A percentile compares a stretch with the other conserved stretches of the same genome.
Evolutionary conservation across 495 filamentous ascomycete species (phyloP).

Genomic region (Halenospora varia): DNA sequence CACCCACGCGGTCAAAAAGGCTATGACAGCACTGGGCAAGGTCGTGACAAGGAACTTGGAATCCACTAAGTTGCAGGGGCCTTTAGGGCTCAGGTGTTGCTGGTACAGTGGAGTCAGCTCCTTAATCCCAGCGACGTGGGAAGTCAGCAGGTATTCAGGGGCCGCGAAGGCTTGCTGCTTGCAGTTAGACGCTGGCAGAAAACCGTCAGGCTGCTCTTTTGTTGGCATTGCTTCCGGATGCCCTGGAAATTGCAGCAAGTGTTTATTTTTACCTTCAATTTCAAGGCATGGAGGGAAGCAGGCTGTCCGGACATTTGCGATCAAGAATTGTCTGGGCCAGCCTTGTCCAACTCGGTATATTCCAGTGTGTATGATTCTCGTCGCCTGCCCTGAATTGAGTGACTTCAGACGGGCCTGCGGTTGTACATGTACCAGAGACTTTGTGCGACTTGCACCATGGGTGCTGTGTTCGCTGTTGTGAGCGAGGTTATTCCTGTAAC

Average conservation of each 20-base stretch:
- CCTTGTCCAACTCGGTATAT: not conserved
- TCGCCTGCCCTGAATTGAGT: not conserved
- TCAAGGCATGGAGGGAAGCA: not conserved
- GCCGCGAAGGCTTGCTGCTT: not conserved
- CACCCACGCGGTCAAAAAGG: not conserved
- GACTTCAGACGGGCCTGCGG: not conserved
- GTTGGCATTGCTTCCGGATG: not conserved
- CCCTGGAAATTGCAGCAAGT: not conserved
- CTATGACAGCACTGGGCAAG: not conserved
- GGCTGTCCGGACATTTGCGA: not conserved
- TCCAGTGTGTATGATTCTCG: not conserved
- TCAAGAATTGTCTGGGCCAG: not conserved
- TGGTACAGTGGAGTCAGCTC: not conserved
- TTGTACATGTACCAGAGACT: no score
- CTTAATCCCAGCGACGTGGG: not conserved
- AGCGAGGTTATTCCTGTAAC: not conserved
- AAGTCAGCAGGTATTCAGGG: not conserved
- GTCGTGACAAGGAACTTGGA: not conserved
- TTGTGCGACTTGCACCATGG: not conserved
- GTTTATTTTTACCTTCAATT: not conserved
- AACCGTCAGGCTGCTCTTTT: not conserved
- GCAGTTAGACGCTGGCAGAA: not conserved
- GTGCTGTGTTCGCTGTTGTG: not conserved
- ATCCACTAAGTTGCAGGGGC: not conserved
- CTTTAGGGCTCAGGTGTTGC: not conserved